Evolutionary conservation across 164 flowering plant species (phyloP).

Genomic region (Umbilicus rupestris): DNA sequence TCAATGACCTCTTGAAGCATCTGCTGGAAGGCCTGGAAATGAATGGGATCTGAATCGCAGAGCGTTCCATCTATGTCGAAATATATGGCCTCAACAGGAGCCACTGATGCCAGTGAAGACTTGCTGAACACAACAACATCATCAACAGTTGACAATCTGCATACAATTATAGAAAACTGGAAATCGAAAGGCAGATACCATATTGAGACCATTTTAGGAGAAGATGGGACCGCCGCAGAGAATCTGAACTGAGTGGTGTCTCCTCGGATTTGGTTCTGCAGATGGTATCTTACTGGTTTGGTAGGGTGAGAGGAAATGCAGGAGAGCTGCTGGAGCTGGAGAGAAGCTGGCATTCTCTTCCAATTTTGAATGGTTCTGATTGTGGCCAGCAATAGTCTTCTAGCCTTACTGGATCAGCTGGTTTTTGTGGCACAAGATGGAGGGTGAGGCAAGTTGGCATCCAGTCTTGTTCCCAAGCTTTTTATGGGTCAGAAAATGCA

Average conservation of each 20-base stretch:
- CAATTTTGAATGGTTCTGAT: not conserved
- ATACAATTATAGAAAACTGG: not conserved
- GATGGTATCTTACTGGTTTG: not conserved
- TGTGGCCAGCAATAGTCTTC: not conserved
- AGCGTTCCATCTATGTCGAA: constrained; percentile 78
- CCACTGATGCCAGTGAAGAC: constrained; percentile 12
- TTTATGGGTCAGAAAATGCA: not conserved
- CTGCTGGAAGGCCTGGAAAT: constrained; percentile 44
- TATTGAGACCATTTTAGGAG: not conserved
- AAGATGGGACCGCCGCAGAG: not conserved
- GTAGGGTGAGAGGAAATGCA: constrained; percentile 7
- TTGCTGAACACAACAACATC: not conserved
- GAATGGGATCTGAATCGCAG: constrained; percentile 77
- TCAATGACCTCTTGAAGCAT: constrained; percentile 59
- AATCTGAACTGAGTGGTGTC: not conserved
- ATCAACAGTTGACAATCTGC: not conserved
- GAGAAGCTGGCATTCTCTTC: constrained; percentile 1
- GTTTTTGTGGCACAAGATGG: constrained; percentile 3
- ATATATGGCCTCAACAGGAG: constrained; percentile 62
- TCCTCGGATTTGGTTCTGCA: not conserved
- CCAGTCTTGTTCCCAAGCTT: not conserved
- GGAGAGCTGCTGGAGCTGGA: constrained; percentile 18
- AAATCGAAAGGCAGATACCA: not conserved
- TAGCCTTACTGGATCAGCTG: constrained; percentile 2
- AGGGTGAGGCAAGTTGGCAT: not conserved